Evolutionary conservation across 2,329 filamentous ascomycete genomes (phyloP).

Genomic region (Fusarium scirpi): DNA sequence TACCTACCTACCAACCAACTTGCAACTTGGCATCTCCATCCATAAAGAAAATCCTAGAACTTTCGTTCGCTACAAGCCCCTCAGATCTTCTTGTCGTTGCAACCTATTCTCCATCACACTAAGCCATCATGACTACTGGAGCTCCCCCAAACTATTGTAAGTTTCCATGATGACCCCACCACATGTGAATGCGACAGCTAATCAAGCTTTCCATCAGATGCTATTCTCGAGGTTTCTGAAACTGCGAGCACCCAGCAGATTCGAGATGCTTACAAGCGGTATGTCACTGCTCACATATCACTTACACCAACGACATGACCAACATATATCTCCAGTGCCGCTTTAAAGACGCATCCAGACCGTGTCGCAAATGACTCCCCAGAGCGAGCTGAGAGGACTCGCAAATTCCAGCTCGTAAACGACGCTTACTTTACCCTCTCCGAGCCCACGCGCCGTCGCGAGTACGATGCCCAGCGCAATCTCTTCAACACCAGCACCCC

Average conservation of each 20-base stretch:
- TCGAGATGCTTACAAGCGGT: constrained; percentile 95
- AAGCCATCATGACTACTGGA: constrained; percentile 52
- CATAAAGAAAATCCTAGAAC: constrained; percentile 1
- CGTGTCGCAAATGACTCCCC: constrained; percentile 86
- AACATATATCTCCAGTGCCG: constrained; percentile 68
- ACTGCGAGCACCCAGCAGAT: constrained; percentile 85
- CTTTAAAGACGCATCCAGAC: constrained; percentile 93
- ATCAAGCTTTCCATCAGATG: constrained; percentile 65
- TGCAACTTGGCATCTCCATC: constrained; percentile 23
- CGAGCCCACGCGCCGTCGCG: constrained; percentile 78
- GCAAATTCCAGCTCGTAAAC: constrained; percentile 90
- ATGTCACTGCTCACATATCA: constrained; percentile 21
- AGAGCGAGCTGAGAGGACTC: constrained; percentile 83
- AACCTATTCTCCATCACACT: constrained; percentile 3
- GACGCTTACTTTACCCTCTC: constrained; percentile 94
- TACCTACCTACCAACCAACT: constrained; percentile 19
- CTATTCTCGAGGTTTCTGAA: constrained; percentile 77
- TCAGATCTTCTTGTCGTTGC: constrained; percentile 1
- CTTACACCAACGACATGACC: constrained; percentile 12
- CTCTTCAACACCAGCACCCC: constrained; percentile 49
- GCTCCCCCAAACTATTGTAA: constrained; percentile 70
- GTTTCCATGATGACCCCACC: constrained; percentile 41
- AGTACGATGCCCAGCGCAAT: constrained; percentile 80
- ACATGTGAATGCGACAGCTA: constrained; percentile 25
- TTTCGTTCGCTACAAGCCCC: constrained; percentile 20